phyloP scores from a whole-genome alignment of 345 rosid genomes.

The Cardamine resedifolia region DNA sequence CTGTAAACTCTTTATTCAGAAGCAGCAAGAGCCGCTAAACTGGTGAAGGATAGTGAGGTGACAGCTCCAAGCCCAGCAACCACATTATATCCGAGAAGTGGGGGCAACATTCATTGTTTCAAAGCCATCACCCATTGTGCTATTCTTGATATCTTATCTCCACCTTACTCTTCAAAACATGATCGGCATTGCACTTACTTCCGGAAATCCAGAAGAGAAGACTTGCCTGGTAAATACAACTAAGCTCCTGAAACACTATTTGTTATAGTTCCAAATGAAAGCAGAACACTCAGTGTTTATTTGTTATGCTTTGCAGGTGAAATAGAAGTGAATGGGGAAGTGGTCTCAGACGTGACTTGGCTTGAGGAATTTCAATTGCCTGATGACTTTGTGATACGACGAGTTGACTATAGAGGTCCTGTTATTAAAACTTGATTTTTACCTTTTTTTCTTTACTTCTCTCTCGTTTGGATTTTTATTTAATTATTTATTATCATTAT shows the following conservation, averaged over 20 bases:
- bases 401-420: conserved; percentile 74
- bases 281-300: background rate
- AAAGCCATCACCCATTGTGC: conserved; percentile 76
- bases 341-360: conserved; percentile 60
- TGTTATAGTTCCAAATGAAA: background rate
- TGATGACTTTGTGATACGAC: conserved; percentile 69
- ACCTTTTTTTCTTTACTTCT: background rate
- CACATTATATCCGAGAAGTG: conserved; percentile 65
- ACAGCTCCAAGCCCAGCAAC: conserved; percentile 63
- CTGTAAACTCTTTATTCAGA: conserved; percentile 17
- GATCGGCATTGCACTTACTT: conserved; percentile 73
- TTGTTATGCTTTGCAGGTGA: conserved; percentile 45
- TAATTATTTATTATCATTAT: conserved; percentile 1
- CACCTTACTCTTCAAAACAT: conserved; percentile 64
- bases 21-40: conserved; percentile 79
- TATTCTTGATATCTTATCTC: conserved; percentile 66
- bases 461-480: conserved; percentile 3
- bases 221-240: conserved; percentile 57
- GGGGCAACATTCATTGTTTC: conserved; percentile 88
- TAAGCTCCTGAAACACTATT: conserved; percentile 7
- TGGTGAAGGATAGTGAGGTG: conserved; percentile 70
- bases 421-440: conserved; percentile 55
- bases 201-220: conserved; percentile 48
- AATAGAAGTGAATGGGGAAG: conserved; percentile 55
- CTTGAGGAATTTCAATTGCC: conserved; percentile 84